Evolutionary conservation across 2,329 filamentous ascomycete genomes (phyloP).

Genomic region (Cladosporium sp.): DNA sequence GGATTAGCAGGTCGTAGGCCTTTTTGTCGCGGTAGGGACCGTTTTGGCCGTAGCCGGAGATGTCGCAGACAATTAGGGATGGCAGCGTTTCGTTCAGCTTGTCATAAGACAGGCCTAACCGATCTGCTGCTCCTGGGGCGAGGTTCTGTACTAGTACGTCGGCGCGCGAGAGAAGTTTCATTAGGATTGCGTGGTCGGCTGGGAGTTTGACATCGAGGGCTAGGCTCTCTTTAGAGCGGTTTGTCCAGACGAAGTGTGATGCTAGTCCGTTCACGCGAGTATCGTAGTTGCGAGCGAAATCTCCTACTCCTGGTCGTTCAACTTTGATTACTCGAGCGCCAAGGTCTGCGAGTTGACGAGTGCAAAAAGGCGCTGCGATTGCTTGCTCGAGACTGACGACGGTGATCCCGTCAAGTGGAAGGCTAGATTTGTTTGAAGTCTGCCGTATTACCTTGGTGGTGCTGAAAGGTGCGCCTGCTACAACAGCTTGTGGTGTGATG

Average conservation of each 20-base stretch:
- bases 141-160: slow-evolving; percentile 55
- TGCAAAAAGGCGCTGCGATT: slow-evolving; percentile 53
- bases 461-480: not conserved
- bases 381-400: slow-evolving; percentile 54
- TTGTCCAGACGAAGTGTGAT: slow-evolving; percentile 54
- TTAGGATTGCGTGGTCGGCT: slow-evolving; percentile 40
- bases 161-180: slow-evolving; percentile 41
- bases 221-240: slow-evolving; percentile 52
- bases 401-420: slow-evolving; percentile 43
- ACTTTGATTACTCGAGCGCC: slow-evolving; percentile 54
- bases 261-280: slow-evolving; percentile 46
- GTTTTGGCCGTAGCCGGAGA: slow-evolving; percentile 50
- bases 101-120: slow-evolving; percentile 47
- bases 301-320: slow-evolving; percentile 48
- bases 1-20: slow-evolving; percentile 53
- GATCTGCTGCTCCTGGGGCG: slow-evolving; percentile 46
- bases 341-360: slow-evolving; percentile 50
- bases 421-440: not conserved
- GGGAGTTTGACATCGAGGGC: slow-evolving; percentile 48
- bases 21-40: slow-evolving; percentile 53
- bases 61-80: slow-evolving; percentile 50
- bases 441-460: not conserved
- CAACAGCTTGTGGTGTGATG: too few relatives aligned
- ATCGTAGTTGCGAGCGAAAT: slow-evolving; percentile 52
- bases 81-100: slow-evolving; percentile 40